Conservation (phyloP, 352 stramenopile genomes). For the Blastocystis sp. region DNA sequence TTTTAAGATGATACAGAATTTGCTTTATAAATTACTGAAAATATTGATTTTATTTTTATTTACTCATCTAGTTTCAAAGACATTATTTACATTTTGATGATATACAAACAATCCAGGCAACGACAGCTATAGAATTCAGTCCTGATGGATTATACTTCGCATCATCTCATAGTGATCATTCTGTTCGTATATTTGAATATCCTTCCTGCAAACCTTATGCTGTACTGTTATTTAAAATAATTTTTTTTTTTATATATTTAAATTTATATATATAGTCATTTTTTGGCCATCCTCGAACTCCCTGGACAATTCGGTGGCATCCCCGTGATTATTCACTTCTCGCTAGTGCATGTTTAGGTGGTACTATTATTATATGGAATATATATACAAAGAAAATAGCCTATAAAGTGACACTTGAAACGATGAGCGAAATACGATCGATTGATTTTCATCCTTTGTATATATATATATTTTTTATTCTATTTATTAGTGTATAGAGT, state of each 20-base stretch:
- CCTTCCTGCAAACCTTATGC: slow-evolving; percentile 57
- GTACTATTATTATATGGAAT: slow-evolving; percentile 64
- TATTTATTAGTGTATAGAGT: too few species aligned
- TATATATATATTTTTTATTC: too few species aligned
- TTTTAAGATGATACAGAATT: too few species aligned
- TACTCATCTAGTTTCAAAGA: too few species aligned
- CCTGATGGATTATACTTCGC: too few species aligned
- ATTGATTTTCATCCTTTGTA: slow-evolving; percentile 29
- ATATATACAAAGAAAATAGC: not conserved
- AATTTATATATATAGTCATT: slow-evolving; percentile 54
- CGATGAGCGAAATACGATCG: not conserved
- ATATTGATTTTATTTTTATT: too few species aligned
- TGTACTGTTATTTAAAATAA: not conserved
- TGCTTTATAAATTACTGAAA: too few species aligned
- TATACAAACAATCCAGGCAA: too few species aligned
- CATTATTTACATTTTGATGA: too few species aligned
- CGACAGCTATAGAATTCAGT: too few species aligned
- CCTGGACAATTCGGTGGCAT: slow-evolving; percentile 95
- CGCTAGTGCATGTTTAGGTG: slow-evolving; percentile 78
- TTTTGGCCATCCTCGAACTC: slow-evolving; percentile 58
- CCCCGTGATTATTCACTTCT: slow-evolving; percentile 69
- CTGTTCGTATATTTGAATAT: slow-evolving; percentile 88
- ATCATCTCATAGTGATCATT: slow-evolving; percentile 88
- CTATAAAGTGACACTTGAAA: not conserved
- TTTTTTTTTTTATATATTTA: not conserved